Evolutionary conservation across 192 early-diverging fungal species (phyloP).

Genomic region (Coemansia sp.): DNA sequence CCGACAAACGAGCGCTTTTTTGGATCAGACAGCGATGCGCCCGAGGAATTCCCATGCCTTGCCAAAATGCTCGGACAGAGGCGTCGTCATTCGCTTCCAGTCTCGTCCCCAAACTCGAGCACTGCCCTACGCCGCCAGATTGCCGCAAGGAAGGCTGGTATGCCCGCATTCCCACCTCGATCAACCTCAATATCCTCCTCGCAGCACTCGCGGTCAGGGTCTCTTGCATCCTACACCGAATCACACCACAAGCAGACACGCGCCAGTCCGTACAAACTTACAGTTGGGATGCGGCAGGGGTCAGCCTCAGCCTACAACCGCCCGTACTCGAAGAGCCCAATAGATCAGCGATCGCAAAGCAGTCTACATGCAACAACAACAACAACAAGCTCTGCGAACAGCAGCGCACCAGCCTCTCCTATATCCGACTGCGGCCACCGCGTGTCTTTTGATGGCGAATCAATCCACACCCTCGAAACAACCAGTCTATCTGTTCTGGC

Average conservation of each 20-base stretch:
- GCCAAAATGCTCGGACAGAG: constrained; percentile 25
- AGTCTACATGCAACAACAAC: constrained; percentile 13
- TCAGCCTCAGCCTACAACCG: constrained; percentile 4
- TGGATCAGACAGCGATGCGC: constrained; percentile 15
- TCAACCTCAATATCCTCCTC: constrained; percentile 25
- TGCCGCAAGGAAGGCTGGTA: constrained; percentile 24
- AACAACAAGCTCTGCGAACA: constrained; percentile 3
- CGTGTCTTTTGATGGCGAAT: constrained; percentile 47
- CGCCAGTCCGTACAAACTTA: constrained; percentile 24
- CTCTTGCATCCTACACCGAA: constrained; percentile 4
- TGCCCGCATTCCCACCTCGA: constrained; percentile 33
- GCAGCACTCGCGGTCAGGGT: constrained; percentile 15
- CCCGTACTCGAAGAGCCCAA: constrained; percentile 16
- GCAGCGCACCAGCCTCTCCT: constrained; percentile 34
- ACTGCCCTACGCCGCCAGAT: constrained; percentile 33
- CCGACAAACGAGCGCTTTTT: constrained; percentile 22
- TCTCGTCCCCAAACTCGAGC: constrained; percentile 21
- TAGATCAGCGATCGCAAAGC: constrained; percentile 28
- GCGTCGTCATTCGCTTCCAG: constrained; percentile 19
- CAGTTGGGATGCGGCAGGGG: constrained; percentile 12
- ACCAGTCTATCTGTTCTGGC: constrained; percentile 31
- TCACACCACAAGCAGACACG: constrained; percentile 16
- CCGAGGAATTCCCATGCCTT: constrained; percentile 19
- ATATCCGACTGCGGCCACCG: constrained; percentile 22
- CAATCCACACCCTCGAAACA: constrained; percentile 19